These are phyloP conservation scores for Coemansia sp. DNA, from an alignment of 192 early-diverging fungal genomes.

Conservation along the genomic window DNA sequence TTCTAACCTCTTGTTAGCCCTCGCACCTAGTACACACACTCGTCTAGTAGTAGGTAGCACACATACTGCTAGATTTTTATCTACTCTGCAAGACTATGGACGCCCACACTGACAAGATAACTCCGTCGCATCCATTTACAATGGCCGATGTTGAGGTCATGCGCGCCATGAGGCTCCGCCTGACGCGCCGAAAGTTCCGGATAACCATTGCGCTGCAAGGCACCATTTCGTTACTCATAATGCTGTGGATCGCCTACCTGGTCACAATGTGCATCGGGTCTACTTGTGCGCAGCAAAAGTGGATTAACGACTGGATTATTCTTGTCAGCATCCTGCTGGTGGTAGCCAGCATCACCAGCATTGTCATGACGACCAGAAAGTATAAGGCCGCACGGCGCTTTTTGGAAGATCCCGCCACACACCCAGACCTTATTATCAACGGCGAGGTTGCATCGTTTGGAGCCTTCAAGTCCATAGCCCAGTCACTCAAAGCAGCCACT, in stretches of 20 bases:
- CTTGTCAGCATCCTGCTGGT: slow-evolving; percentile 34
- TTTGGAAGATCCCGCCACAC: slow-evolving; percentile 36
- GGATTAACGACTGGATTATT: slow-evolving; percentile 50
- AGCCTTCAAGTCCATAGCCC: background rate
- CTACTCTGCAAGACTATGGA: slow-evolving; percentile 4
- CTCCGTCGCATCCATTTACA: slow-evolving; percentile 46
- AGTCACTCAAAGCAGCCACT: background rate
- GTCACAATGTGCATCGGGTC: slow-evolving; percentile 22
- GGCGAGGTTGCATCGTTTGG: slow-evolving; percentile 21
- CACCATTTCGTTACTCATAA: slow-evolving; percentile 22
- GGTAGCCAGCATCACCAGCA: slow-evolving; percentile 29
- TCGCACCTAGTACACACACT: background rate
- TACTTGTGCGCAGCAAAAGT: slow-evolving; percentile 8
- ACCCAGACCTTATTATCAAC: slow-evolving; percentile 45
- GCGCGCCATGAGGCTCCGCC: slow-evolving; percentile 49
- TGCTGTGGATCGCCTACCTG: slow-evolving; percentile 36
- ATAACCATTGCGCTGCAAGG: slow-evolving; percentile 30
- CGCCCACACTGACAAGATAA: slow-evolving; percentile 4
- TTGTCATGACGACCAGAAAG: slow-evolving; percentile 33
- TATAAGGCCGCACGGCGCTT: slow-evolving; percentile 37
- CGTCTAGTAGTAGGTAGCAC: background rate
- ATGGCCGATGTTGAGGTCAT: slow-evolving; percentile 48
- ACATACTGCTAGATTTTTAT: background rate
- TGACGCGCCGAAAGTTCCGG: slow-evolving; percentile 41
- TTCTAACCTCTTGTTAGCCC: background rate